Percentiles rank a stretch among this genome's conserved stretches.
Evolutionary conservation across 2,329 filamentous ascomycete genomes (phyloP).

Genomic region (Penicillium sp.): DNA sequence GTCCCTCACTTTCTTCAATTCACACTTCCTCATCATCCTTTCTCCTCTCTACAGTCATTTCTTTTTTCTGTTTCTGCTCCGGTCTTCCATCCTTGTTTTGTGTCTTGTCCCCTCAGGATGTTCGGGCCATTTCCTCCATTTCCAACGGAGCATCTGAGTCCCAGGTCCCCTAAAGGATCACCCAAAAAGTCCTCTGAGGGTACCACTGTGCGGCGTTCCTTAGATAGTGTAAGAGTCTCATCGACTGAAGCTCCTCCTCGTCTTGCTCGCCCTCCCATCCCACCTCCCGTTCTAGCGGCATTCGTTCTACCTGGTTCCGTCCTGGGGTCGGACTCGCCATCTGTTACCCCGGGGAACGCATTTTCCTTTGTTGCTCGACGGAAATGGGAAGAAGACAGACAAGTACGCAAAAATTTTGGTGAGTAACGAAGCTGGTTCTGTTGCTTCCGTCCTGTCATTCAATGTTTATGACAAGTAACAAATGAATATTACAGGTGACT

Average conservation of each 20-base stretch:
- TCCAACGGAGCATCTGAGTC: neutral
- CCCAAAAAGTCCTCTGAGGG: neutral
- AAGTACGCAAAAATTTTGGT: slow-evolving; percentile 6
- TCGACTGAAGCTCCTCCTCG: neutral
- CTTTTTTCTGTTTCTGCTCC: neutral
- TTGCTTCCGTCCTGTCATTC: neutral
- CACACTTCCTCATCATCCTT: neutral
- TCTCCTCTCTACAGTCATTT: neutral
- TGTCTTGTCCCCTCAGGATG: neutral
- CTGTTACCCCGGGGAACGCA: slow-evolving; percentile 24
- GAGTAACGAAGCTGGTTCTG: neutral
- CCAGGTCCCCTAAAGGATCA: neutral
- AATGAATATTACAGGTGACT: neutral
- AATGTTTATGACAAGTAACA: neutral
- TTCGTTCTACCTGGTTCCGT: neutral
- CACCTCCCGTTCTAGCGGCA: neutral
- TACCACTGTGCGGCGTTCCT: neutral
- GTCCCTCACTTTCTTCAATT: neutral
- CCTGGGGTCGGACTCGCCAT: neutral
- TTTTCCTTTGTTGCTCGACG: slow-evolving; percentile 23
- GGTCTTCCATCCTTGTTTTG: neutral
- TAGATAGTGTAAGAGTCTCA: neutral
- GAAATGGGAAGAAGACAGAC: slow-evolving; percentile 2
- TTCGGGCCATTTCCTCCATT: neutral
- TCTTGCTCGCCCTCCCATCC: neutral